A percentile compares a stretch with the other conserved stretches of the same genome.
phyloP scores from a whole-genome alignment of 2,329 filamentous ascomycete species.

The Rutstroemia sp. region DNA sequence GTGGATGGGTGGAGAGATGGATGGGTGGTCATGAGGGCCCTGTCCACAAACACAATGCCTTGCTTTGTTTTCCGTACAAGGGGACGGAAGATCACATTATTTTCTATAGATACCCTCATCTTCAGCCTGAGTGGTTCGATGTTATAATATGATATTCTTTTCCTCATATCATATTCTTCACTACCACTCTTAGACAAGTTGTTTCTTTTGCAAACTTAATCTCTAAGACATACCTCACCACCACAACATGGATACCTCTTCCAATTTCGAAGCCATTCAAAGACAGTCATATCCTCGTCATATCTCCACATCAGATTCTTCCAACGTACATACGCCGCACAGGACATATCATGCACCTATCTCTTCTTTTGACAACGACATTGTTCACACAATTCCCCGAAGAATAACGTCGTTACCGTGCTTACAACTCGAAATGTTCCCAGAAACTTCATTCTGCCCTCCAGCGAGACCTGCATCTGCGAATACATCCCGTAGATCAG shows the following conservation, averaged over 20 bases:
- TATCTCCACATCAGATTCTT: neutral
- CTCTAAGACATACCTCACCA: neutral
- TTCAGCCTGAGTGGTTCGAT: neutral
- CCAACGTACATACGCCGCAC: slow-evolving; percentile 8
- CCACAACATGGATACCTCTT: slow-evolving; percentile 1
- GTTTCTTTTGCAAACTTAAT: neutral
- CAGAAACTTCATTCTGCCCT: neutral
- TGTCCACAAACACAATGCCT: neutral
- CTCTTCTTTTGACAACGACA: slow-evolving; percentile 3
- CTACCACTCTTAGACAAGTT: neutral
- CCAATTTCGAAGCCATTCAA: neutral
- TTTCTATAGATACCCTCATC: neutral
- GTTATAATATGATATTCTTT: slow-evolving; percentile 8
- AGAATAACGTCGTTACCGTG: slow-evolving; percentile 7
- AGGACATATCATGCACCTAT: slow-evolving; percentile 13
- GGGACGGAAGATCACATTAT: neutral
- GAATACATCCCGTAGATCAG: slow-evolving; percentile 13
- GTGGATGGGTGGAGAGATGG: neutral
- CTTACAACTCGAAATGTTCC: slow-evolving; percentile 8
- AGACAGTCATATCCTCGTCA: slow-evolving; percentile 10
- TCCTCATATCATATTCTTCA: neutral
- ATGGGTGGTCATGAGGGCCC: slow-evolving; percentile 1
- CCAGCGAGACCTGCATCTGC: slow-evolving; percentile 3
- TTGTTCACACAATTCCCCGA: slow-evolving; percentile 3
- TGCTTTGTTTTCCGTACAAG: slow-evolving; percentile 2